Base-by-base conservation (phyloP, 202 grass and related monocot genomes). In the Tripidium arundinaceum region DNA sequence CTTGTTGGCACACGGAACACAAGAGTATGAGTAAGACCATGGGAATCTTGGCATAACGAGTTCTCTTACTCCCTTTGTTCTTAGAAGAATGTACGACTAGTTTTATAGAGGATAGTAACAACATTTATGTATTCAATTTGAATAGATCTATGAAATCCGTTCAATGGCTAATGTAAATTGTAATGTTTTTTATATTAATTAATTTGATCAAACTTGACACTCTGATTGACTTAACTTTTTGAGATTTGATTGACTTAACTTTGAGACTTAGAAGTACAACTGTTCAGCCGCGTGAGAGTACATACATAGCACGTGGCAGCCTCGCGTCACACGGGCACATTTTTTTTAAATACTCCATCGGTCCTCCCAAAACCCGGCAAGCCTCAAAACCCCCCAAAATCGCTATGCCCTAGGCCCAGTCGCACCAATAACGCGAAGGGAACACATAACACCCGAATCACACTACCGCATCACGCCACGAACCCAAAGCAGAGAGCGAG, bases 261-360 rank as follows among this genome's bases (percentile, higher is more conserved):
- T n/a, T n/a, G n/a, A n/a, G n/a, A n/a, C n/a, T n/a, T n/a, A n/a
- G n/a, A n/a, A n/a, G n/a, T n/a, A n/a, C n/a, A n/a, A n/a, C n/a
- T n/a, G n/a, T n/a, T n/a, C n/a, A n/a, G n/a, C n/a, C n/a, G n/a
- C n/a, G n/a, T n/a, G n/a, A n/a, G n/a, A n/a, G n/a, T n/a, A n/a
- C n/a, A n/a, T n/a, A n/a, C 12, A 1, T 9, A 21, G 18, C 55
- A 62, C 65, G 65, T 68, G 82, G 38, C 74, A 28, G 11, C 52
- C 3, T 33, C 1, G 2, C 21, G 41, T 39, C 31, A n/a, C 62
- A 59, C 21, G 0, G 42, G 7, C 31, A 37, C 14, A 34, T 31
- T 63, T 76, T 43, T 64, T n/a, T n/a, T n/a, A 33, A 76, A 86
- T n/a, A n/a, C 67, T 67, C 31, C 54, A 61, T 13, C 6, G 0